These are phyloP conservation scores for Typha latifolia DNA, from an alignment of 176 grass and related monocot genomes.

Conservation along the genomic window DNA sequence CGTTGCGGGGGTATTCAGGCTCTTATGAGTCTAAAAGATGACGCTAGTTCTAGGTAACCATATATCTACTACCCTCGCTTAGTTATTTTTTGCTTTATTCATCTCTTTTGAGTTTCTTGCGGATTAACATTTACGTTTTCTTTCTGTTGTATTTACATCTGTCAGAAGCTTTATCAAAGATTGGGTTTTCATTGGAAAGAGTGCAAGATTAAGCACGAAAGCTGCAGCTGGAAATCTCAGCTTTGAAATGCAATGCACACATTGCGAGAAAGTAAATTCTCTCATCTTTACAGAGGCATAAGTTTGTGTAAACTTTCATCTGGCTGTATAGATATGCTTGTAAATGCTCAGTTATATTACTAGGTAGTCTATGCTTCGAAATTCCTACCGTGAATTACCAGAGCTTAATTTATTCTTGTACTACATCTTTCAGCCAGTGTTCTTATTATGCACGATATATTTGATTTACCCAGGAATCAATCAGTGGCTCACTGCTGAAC, in stretches of 20 bases:
- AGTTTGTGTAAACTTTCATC: background rate
- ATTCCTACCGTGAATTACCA: too few relatives aligned
- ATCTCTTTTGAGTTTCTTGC: conserved; percentile 2
- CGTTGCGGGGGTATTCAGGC: conserved; percentile 89
- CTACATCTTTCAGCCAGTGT: too few relatives aligned
- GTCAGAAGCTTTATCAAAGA: conserved; percentile 60
- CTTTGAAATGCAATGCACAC: conserved; percentile 82
- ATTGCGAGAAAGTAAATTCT: conserved; percentile 78
- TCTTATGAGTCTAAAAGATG: conserved; percentile 79
- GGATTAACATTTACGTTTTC: conserved; percentile 13
- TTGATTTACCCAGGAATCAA: conserved; percentile 58
- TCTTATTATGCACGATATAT: background rate
- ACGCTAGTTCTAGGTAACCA: conserved; percentile 40
- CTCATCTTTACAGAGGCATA: background rate
- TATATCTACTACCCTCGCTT: conserved; percentile 3
- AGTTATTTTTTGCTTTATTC: conserved; percentile 6
- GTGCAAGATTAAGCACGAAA: conserved; percentile 75
- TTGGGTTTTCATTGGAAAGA: conserved; percentile 81
- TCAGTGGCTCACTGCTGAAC: conserved; percentile 86
- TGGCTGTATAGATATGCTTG: too few relatives aligned
- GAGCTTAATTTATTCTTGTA: too few relatives aligned
- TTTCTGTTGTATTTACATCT: conserved; percentile 19
- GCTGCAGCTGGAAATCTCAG: conserved; percentile 79
- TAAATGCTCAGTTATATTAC: too few relatives aligned
- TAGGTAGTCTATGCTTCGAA: too few relatives aligned